Base-by-base conservation (phyloP, 1,284 basidiomycete genomes). In the Peniophora sp. region DNA sequence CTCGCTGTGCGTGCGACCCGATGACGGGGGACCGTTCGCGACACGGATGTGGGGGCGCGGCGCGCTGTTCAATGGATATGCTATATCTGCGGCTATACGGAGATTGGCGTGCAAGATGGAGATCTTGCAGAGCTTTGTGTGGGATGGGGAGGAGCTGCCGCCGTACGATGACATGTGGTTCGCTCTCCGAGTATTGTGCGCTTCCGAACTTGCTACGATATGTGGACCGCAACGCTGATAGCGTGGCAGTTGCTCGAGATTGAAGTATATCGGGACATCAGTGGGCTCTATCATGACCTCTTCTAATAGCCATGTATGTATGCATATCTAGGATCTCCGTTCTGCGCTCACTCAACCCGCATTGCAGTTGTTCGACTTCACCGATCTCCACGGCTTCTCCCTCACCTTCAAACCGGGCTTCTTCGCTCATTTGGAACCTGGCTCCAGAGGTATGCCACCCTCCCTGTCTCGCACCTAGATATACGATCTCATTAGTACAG, bases 131-230 rank as follows among this genome's bases (percentile, higher is more conserved):
- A 76, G 69, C 10, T 88, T 88, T 57, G 65, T 75, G 27, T 88
- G 85, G 85, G 80, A 81, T 53, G 81, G 75, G 3, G 79, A 83
- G 50, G 83, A 85, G 58, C 65, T 78, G 32, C 75, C 84, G 2
- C 76, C 73, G 35, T 69, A 78, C 53, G 85, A 88, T 55, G 78
- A 83, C 54, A 82, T 88, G 80, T 88, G 85, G 85, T 76, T 82
- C 54, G 77, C 79, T 50, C 68, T 88, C 56, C 75, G 82, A 35
- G 64, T 75, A 51, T 78, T 76, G 85, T 87, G 62, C 59, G 77
- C 68, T 20, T 27, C 20, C 38, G 9, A 16, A 16, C 3, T 43
- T 34, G 24, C 2, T 3, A n/a, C 46, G 25, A 12, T 32, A 12
- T 25, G 23, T 52, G 24, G 35, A 45, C 27, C 16, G 11, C 20